Percentiles rank a stretch among this genome's conserved stretches.
phyloP scores from a whole-genome alignment of 176 grass and related monocot genomes.

The Areca catechu region DNA sequence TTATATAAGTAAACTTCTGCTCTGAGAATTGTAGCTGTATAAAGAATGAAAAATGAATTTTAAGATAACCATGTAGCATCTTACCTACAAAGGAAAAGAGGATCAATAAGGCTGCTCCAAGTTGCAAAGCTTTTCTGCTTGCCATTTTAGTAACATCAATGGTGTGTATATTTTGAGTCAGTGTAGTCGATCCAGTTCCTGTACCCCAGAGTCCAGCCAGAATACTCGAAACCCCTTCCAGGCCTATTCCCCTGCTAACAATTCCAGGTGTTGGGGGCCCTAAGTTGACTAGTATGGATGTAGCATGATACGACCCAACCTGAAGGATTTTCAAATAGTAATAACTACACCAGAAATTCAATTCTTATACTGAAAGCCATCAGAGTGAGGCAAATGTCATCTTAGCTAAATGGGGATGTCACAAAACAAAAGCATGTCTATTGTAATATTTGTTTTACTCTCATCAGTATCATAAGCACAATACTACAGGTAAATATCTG shows the following conservation, averaged over 20 bases:
- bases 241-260: slow-evolving; percentile 91
- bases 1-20: too few species aligned
- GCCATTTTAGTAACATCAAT: slow-evolving; percentile 78
- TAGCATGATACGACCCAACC: slow-evolving; percentile 84
- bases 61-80: background rate
- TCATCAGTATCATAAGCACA: too few species aligned
- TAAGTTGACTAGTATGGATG: slow-evolving; percentile 75
- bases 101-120: slow-evolving; percentile 63
- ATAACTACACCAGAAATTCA: too few species aligned
- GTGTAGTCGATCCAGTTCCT: slow-evolving; percentile 68
- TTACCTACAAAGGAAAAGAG: slow-evolving; percentile 82
- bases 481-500: too few species aligned
- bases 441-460: too few species aligned
- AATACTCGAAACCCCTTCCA: slow-evolving; percentile 83
- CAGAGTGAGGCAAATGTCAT: too few species aligned
- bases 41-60: background rate
- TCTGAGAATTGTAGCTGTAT: background rate
- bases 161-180: slow-evolving; percentile 93
- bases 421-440: background rate
- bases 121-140: slow-evolving; percentile 68
- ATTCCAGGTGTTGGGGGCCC: slow-evolving; percentile 83
- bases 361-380: too few species aligned
- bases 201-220: slow-evolving; percentile 93
- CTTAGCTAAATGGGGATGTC: slow-evolving; percentile 4
- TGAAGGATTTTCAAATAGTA: slow-evolving; percentile 23